Evolutionary conservation across 768 basidiomycete species (phyloP), one percentile per base, ranked within the genome.

Genomic region (Chalciporus sphaerocephalus): DNA sequence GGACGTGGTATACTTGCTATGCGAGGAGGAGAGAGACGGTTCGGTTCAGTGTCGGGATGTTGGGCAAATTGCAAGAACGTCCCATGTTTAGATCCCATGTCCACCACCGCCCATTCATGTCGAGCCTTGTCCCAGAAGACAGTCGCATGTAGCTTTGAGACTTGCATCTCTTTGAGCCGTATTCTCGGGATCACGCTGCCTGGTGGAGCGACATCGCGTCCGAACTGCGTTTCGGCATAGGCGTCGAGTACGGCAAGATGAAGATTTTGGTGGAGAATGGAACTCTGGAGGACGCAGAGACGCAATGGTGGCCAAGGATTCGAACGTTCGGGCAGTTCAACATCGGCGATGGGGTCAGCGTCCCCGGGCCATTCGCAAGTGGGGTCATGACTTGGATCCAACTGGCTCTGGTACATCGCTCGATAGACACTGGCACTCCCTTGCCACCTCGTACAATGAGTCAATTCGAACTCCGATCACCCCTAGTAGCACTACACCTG

Each of bases 71-170:
- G 55, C n/a, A 87, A 44, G 60, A 82, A 91, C 1, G 89, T 91
- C 4, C 90, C 90, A 52, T 92, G 90, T 62, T 81, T 85, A 42
- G 85, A 87, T 9, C 87, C 90, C 82, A 87, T 87, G 60, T 92
- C 90, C 9, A 90, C 87, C 23, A 87, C 67, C 3, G 77, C 74
- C 88, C 88, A 92, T 46, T 78, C 75, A 12, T 66, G 60, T 44
- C 76, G 71, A 22, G 63, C 61, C 25, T 68, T 67, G 59, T 89
- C 82, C 83, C 82, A 89, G 58, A 78, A 92, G 1, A 77, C 69
- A 3, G 82, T 86, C 8, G 87, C 83, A 57, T 92, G 90, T 42
- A 85, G 52, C 64, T 91, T 92, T 2, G 86, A 89, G 10, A 91
- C 87, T 50, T 78, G 76, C 81, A 92, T 85, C 67, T 92, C 88